phyloP scores from a whole-genome alignment of 208 protist species.

The Porcisia hertigi region DNA sequence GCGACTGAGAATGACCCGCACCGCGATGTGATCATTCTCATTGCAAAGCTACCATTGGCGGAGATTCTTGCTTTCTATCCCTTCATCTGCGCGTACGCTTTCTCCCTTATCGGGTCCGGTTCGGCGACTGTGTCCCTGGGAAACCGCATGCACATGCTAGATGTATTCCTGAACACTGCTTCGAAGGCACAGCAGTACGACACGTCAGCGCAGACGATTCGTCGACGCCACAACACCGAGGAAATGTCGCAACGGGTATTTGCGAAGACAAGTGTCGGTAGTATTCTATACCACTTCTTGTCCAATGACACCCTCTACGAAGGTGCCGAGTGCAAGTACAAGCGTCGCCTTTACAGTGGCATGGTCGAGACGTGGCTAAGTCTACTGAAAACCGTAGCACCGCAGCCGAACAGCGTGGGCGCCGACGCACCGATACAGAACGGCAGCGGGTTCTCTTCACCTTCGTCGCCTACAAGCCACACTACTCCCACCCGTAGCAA shows the following conservation, averaged over 20 bases:
- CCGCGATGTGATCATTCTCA: conserved; percentile 52
- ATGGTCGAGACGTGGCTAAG: conserved; percentile 70
- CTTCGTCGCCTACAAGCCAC: conserved; percentile 3
- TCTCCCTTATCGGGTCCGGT: conserved; percentile 78
- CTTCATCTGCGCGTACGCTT: conserved; percentile 70
- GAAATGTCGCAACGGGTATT: conserved; percentile 35
- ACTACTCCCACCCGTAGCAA: conserved; percentile 9
- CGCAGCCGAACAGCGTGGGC: not conserved
- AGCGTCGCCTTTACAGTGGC: conserved; percentile 72
- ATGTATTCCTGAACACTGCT: conserved; percentile 67
- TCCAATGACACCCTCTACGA: conserved; percentile 84
- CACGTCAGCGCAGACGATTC: conserved; percentile 48
- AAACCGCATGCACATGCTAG: conserved; percentile 76
- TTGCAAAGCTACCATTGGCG: conserved; percentile 69
- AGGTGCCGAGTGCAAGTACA: conserved; percentile 37
- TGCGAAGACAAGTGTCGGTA: conserved; percentile 56
- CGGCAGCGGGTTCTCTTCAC: not conserved
- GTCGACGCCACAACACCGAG: conserved; percentile 49
- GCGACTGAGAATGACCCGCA: conserved; percentile 38
- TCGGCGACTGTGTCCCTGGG: conserved; percentile 60
- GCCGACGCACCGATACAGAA: not conserved
- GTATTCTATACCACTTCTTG: conserved; percentile 77
- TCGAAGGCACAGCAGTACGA: conserved; percentile 74
- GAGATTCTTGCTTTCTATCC: conserved; percentile 89
- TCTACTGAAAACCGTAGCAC: conserved; percentile 38